phyloP scores from a whole-genome alignment of 202 grass and related monocot species.

The Elaeis oleifera region DNA sequence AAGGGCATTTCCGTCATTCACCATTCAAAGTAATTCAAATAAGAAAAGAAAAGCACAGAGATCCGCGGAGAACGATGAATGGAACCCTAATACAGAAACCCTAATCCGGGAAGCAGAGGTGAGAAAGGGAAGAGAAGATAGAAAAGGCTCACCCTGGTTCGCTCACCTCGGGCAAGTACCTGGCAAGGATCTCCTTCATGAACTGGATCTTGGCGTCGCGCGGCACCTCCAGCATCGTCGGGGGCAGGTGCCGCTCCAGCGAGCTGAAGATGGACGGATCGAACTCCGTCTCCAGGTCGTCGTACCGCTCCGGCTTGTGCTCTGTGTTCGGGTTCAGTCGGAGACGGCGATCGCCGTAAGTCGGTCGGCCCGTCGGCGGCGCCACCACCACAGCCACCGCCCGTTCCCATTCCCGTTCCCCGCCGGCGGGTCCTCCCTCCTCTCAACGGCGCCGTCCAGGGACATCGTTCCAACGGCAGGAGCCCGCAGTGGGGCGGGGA shows the following conservation, averaged over 20 bases:
- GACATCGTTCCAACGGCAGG: conserved; percentile 27
- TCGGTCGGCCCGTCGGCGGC: conserved; percentile 16
- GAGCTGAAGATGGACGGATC: conserved; percentile 77
- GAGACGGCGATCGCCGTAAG: conserved; percentile 53
- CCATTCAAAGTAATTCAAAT: not conserved
- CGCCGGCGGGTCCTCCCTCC: conserved; percentile 37
- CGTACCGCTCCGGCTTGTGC: conserved; percentile 62
- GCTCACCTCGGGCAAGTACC: conserved; percentile 79
- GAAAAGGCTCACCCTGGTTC: conserved; percentile 47
- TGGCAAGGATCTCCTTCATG: conserved; percentile 69
- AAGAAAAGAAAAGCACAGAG: too few relatives aligned
- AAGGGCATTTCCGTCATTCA: conserved; percentile 12
- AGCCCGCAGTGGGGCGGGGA: not conserved
- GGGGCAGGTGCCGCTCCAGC: conserved; percentile 84
- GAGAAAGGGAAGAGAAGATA: conserved; percentile 8
- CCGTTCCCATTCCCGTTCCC: conserved; percentile 35
- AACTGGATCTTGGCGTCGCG: conserved; percentile 69
- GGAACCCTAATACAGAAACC: conserved; percentile 7
- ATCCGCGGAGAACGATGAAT: not conserved
- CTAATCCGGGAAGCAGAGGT: not conserved
- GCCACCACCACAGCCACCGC: conserved; percentile 18
- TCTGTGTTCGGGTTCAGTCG: conserved; percentile 73
- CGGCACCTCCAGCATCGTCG: conserved; percentile 61
- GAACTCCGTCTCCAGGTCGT: conserved; percentile 64
- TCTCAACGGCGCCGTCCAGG: conserved; percentile 47